Evolutionary conservation across 2,329 filamentous ascomycete genomes (phyloP).

Genomic region (Xylariales sp.): DNA sequence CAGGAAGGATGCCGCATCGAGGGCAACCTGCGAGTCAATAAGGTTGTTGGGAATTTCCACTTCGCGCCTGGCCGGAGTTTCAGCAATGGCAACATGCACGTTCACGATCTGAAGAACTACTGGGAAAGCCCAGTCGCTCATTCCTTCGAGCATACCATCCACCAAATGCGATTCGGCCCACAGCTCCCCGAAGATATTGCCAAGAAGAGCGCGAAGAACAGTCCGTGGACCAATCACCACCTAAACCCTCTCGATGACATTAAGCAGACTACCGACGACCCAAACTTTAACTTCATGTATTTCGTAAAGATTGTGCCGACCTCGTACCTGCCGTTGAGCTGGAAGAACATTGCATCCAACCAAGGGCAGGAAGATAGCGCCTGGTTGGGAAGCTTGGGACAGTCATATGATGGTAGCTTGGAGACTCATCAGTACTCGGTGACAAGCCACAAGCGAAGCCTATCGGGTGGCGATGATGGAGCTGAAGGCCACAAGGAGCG

Average conservation of each 20-base stretch:
- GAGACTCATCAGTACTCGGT: slow-evolving; percentile 99
- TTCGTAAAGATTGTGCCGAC: slow-evolving; percentile 98
- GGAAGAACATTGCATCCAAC: slow-evolving; percentile 45
- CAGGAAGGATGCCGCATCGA: slow-evolving; percentile 93
- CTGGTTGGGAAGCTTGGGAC: slow-evolving; percentile 65
- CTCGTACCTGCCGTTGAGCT: slow-evolving; percentile 87
- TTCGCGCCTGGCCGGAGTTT: slow-evolving; percentile 94
- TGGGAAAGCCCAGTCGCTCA: slow-evolving; percentile 72
- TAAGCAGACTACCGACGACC: slow-evolving; percentile 70
- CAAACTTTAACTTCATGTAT: slow-evolving; percentile 96
- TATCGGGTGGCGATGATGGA: slow-evolving; percentile 77
- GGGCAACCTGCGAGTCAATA: slow-evolving; percentile 90
- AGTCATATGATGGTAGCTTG: slow-evolving; percentile 68
- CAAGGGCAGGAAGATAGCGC: slow-evolving; percentile 44
- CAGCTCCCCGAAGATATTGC: slow-evolving; percentile 72
- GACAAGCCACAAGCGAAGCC: slow-evolving; percentile 88
- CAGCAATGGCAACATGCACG: slow-evolving; percentile 94
- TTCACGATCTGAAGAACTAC: slow-evolving; percentile 96
- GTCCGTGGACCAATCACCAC: slow-evolving; percentile 82
- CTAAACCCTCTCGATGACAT: slow-evolving; percentile 84
- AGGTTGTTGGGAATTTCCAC: slow-evolving; percentile 98
- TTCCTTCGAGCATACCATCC: slow-evolving; percentile 84
- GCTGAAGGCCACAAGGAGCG: slow-evolving; percentile 90
- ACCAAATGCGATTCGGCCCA: slow-evolving; percentile 87
- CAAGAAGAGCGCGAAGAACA: slow-evolving; percentile 48